These are phyloP conservation scores for Mycena chlorophos DNA, from an alignment of 768 basidiomycete genomes.

Conservation along the genomic window DNA sequence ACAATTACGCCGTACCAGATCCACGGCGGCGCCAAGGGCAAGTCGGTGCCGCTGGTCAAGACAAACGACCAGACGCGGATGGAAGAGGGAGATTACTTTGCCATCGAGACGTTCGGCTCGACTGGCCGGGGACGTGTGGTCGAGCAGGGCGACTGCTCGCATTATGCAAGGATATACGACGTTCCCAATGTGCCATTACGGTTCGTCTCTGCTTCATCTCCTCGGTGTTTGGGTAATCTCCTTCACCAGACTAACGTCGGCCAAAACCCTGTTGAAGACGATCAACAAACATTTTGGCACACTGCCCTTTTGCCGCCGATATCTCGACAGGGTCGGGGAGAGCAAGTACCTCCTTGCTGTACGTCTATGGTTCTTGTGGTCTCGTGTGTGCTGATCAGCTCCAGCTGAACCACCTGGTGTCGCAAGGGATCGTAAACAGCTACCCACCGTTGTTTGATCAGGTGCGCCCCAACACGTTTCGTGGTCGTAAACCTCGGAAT, in stretches of 20 bases:
- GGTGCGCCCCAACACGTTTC: constrained; percentile 84
- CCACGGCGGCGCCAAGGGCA: constrained; percentile 68
- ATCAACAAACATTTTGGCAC: constrained; percentile 95
- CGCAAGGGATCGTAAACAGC: constrained; percentile 83
- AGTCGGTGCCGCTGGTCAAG: constrained; percentile 87
- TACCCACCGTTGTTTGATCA: constrained; percentile 93
- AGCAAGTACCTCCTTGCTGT: constrained; percentile 92
- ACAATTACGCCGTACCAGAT: constrained; percentile 89
- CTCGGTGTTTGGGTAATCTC: not conserved
- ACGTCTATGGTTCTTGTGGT: constrained; percentile 21
- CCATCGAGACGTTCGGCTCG: constrained; percentile 98
- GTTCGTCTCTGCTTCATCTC: constrained; percentile 41
- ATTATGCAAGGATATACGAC: constrained; percentile 78
- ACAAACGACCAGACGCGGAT: constrained; percentile 87
- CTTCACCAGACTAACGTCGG: constrained; percentile 72
- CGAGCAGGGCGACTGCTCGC: constrained; percentile 92
- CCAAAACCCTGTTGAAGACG: constrained; percentile 80
- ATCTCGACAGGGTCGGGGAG: constrained; percentile 90
- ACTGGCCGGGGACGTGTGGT: constrained; percentile 88
- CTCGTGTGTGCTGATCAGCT: constrained; percentile 2
- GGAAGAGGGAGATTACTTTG: constrained; percentile 99
- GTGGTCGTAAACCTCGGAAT: constrained; percentile 42
- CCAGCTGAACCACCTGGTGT: constrained; percentile 87
- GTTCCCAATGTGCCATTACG: constrained; percentile 73
- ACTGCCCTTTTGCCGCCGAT: constrained; percentile 91